Evolutionary conservation across 176 grass and related monocot genomes (phyloP), one percentile per base, ranked within the genome.

Genomic region (Dendrocalamus sinicus): DNA sequence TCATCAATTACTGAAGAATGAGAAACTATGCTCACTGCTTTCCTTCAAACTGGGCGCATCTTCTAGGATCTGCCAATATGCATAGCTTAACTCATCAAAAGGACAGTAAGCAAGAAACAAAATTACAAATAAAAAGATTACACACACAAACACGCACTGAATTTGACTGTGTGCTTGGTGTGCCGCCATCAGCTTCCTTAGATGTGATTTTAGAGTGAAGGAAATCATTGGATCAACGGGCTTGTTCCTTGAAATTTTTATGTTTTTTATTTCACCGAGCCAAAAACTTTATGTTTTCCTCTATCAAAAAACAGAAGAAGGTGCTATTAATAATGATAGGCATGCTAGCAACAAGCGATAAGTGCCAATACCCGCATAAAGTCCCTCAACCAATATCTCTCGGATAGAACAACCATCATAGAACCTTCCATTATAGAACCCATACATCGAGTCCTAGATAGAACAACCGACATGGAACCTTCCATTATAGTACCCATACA

Each of bases 351-450:
- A 88, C 23, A 48, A 60, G 51, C 7, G 70, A 9, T 23, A 28
- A 73, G 69, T 45, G 70, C 0, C 43, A 83, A 44, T 96, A 99
- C 96, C 96, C 73, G 93, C 93, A 91, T 88, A 98, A 82, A 98
- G 88, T 52, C 96, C 72, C 83, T 95, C 59, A 54, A 76, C 96
- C 96, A 83, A 94, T 86, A 58, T 92, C 26, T 28, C 26, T 28
- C 85, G 88, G 41, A 99, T 99, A 89, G 96, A 99, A 72, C 89
- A 77, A 15, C 90, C 92, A 86, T 90, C 92, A 91, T 99, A 93
- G 80, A 99, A 86, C 92, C 96, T 91, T 81, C 92, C 96, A 67
- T 89, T 89, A 83, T 96, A 99, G 74, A 96, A 99, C 52, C 82
- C 88, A 91, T 92, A 94, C 92, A 95, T 92, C 43, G 84, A 67